A percentile compares a stretch with the other conserved stretches of the same genome.
Conservation (phyloP, 441 rosid genomes). For the Erysimum cheiri region DNA sequence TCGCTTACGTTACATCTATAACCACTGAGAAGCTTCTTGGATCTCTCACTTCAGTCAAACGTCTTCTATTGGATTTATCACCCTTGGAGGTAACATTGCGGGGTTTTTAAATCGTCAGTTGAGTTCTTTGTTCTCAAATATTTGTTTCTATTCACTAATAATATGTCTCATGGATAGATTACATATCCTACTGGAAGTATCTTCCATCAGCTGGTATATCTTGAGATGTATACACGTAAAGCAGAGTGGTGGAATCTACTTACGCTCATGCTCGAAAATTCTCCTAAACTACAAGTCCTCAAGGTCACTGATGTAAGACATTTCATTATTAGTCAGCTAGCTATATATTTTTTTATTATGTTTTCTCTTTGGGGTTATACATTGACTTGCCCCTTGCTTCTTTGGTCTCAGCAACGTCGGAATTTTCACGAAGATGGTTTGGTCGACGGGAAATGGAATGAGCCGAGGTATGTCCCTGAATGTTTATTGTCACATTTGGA, state of each 20-base stretch:
- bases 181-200: slow-evolving; percentile 1
- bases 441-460: slow-evolving; percentile 7
- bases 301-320: slow-evolving; percentile 23
- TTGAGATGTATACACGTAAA: neutral
- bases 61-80: slow-evolving; percentile 21
- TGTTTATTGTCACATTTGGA: slow-evolving; percentile 7
- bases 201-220: slow-evolving; percentile 1
- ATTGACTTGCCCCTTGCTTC: neutral
- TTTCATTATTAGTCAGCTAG: neutral
- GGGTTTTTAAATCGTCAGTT: no score
- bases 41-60: slow-evolving; percentile 13
- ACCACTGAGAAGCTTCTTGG: slow-evolving; percentile 7
- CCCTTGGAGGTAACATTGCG: slow-evolving; percentile 7
- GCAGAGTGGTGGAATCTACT: slow-evolving; percentile 27
- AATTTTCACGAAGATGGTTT: neutral
- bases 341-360: neutral
- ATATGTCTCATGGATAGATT: neutral
- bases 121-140: no score
- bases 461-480: slow-evolving; percentile 15
- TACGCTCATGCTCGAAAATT: slow-evolving; percentile 8
- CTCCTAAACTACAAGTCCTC: slow-evolving; percentile 23
- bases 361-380: neutral
- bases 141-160: neutral
- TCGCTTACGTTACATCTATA: no score
- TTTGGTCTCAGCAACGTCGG: neutral